Evolutionary conservation across 2,329 filamentous ascomycete genomes (phyloP), one percentile per base, ranked within the genome.

Genomic region (Lasiodiplodia gonubiensis): DNA sequence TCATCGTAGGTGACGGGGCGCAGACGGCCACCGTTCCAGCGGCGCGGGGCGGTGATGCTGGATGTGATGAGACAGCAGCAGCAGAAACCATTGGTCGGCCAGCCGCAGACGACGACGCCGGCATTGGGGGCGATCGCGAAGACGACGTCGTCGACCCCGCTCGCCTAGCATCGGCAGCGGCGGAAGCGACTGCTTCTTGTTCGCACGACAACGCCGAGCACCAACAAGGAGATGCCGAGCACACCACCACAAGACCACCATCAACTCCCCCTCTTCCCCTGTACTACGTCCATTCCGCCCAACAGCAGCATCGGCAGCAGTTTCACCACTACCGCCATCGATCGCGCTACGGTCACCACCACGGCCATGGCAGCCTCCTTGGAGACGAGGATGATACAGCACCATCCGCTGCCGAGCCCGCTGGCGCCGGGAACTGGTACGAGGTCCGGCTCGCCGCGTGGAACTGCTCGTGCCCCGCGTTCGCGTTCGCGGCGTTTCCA

Each of bases 401-500:
- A 16, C 27, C 3, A 16, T 23, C 25, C 10, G 10, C 51, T 12
- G 16, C 39, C 30, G 30, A 33, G 30, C 30, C 30, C 7, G 30
- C 2, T 33, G 30, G 30, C 18, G 57, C n/a, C 14, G 42, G 7
- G 7, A 52, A 23, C 6, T 70, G 55, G 61, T 96, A 97, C 79
- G 83, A 92, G 72, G 91, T 98, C 18, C 87, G 89, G 11, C 84
- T 94, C 1, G 72, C 78, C 0, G 88, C 90, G 1, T 98, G 95
- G 95, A 93, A 91, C 77, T 99, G 95, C 79, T 92, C 88, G 1
- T 99, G 95, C 81, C 90, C 93, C 3, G 89, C 89, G 1, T 98
- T 98, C 78, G 86, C 90, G 0, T 89, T 96, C 70, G 84, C 89
- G 23, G 86, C 90, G 2, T 94, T 93, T 72, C 77, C 81, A 2